Percentiles rank a stretch among this genome's conserved stretches.
phyloP scores from a whole-genome alignment of 2,329 filamentous ascomycete genomes.

The Ascomycota sp. region DNA sequence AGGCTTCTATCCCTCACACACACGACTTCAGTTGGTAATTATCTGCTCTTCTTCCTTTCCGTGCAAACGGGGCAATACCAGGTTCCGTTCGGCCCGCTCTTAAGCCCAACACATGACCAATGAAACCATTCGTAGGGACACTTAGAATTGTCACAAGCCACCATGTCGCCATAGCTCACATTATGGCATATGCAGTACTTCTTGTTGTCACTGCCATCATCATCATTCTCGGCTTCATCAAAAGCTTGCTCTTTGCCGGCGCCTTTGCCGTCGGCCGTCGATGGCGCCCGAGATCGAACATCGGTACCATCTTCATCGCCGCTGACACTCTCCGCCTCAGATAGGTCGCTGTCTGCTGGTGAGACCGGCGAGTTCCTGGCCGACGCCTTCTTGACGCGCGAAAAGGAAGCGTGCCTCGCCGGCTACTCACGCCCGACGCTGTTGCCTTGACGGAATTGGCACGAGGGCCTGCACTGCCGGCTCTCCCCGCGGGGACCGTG shows the following conservation, averaged over 20 bases:
- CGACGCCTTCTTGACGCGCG: conserved; percentile 37
- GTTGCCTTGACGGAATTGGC: conserved; percentile 23
- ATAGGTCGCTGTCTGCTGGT: conserved; percentile 43
- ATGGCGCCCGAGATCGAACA: conserved; percentile 12
- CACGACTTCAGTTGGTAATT: not conserved
- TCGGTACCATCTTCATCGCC: conserved; percentile 28
- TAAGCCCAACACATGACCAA: conserved; percentile 53
- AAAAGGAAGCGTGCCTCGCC: conserved; percentile 35
- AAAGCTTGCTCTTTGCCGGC: conserved; percentile 31
- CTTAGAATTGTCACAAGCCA: conserved; percentile 67
- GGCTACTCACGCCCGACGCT: conserved; percentile 14
- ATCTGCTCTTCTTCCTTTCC: conserved; percentile 23
- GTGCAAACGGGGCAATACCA: conserved; percentile 48
- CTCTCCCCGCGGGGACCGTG: conserved; percentile 17
- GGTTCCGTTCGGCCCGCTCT: conserved; percentile 44
- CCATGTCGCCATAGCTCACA: conserved; percentile 74
- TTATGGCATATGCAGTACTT: conserved; percentile 73
- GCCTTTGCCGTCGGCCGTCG: conserved; percentile 15
- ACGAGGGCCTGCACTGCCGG: conserved; percentile 41
- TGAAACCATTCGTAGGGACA: conserved; percentile 80
- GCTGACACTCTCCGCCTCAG: conserved; percentile 37
- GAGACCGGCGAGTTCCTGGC: conserved; percentile 42
- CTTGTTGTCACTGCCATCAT: conserved; percentile 52
- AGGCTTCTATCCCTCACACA: not conserved
- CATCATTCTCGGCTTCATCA: conserved; percentile 30